Evolutionary conservation across 352 stramenopile genomes (phyloP), one percentile per base, ranked within the genome.

Genomic region (Albugo laibachii): DNA sequence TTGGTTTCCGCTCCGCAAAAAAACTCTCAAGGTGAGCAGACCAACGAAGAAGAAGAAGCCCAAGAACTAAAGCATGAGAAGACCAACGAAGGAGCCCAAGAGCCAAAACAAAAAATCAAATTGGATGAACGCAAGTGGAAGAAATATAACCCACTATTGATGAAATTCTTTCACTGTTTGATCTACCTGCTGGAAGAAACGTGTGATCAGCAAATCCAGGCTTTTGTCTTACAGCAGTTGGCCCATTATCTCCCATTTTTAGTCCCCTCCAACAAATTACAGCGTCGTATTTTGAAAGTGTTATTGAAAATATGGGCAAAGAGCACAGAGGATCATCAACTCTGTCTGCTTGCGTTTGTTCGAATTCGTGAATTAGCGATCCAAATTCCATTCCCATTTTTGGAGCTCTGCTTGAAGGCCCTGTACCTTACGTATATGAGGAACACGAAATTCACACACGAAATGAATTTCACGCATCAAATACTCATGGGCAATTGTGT

Each of bases 401-500:
- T 97, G 35, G 94, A 98, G 62, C 69, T 93, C 13, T 93, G 76
- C 58, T 70, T 98, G 34, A 97, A 97, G 63, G 83, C 81, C 19
- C 77, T 95, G 13, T 98, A 98, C 66, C 74, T 98, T 42, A 79
- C 85, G 20, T 98, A 97, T 73, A 93, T 94, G 50, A 86, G 91
- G 52, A 86, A 95, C 60, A 92, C 87, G 50, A 97, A 97, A 67
- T 96, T 97, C 62, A 92, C 81, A 45, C 87, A 91, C 58, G 84
- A 94, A 45, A 55, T 69, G 40, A 87, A 73, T 44, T 55, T 87
- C 52, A 61, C 75, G 36, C 78, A 87, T 58, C 74, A 87, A 56
- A 68, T 87, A 11, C 51, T 98, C 49, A 92, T 98, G 66, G 88
- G 85, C 41, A 98, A 98, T 59, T 98, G 93, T 63, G 69, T 99